Base-by-base conservation (phyloP, 805 yeast genomes). In the Sungouiella thailandica region DNA sequence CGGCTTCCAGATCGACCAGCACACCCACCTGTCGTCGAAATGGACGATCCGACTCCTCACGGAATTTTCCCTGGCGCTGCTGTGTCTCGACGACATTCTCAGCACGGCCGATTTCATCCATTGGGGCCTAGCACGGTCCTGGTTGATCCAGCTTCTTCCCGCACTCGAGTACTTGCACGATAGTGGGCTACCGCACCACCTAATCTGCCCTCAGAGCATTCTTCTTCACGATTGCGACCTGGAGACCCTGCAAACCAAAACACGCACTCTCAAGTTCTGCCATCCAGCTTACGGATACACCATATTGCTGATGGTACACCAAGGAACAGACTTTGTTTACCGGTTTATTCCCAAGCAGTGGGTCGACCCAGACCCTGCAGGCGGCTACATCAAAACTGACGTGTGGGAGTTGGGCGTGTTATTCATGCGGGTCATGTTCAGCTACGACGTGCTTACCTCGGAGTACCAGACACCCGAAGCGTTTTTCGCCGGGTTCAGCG, bases 351-450 rank as follows among this genome's bases (percentile, higher is more conserved):
- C 62, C 34, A 54, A 33, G 37, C 52, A 31, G 20, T 89, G 97
- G 96, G 61, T 57, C 9, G 94, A 97, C 0, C 97, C 97, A 0
- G 97, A 89, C 53, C 43, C 80, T 6, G 39, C 55, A 11, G 51
- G 50, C 48, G 23, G 53, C 50, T 11, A 36, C 80, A 83, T 10
- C 81, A 81, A 87, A 55, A 80, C 96, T 0, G 98, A 93, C 62
- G 82, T 93, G 7, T 93, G 97, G 97, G 84, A 84, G 50, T 60
- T 88, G 25, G 98, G 97, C 6, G 85, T 85, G 0, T 55, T 83
- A 5, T 80, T 90, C 44, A 37, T 59, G 37, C 45, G 63, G 17
- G 47, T 66, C 3, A 64, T 66, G 68, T 36, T 63, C 8, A 58
- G 57, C 24, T 68, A 79, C 12, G 78, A 83, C 42, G 63, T 80